phyloP scores from a whole-genome alignment of 495 filamentous ascomycete species.

The Cudoniella acicularis region DNA sequence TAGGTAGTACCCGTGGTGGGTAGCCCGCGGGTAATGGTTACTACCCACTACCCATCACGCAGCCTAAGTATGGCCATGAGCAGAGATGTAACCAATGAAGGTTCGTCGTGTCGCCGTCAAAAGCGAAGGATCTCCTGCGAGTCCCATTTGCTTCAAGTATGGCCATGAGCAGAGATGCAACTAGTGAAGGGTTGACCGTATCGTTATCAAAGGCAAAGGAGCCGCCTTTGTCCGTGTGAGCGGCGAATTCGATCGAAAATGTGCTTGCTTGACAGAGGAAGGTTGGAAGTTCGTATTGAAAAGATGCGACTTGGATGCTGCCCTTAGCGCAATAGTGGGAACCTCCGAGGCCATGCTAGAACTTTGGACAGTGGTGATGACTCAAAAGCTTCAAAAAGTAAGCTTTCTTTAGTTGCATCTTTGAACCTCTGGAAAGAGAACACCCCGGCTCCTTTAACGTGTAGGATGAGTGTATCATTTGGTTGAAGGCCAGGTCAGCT shows the following conservation, averaged over 20 bases:
- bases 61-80: constrained; percentile 47
- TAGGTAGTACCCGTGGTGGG: too few relatives aligned
- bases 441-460: neutral
- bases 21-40: too few relatives aligned
- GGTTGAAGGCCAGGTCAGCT: too few relatives aligned
- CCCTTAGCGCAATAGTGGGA: constrained; percentile 29
- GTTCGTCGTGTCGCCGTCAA: constrained; percentile 50
- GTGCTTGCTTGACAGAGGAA: constrained; percentile 58
- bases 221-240: constrained; percentile 46
- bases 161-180: constrained; percentile 46
- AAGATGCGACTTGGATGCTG: constrained; percentile 36
- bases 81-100: constrained; percentile 43
- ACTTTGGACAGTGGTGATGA: constrained; percentile 40
- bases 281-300: constrained; percentile 43
- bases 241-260: constrained; percentile 52
- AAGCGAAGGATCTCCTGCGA: constrained; percentile 23
- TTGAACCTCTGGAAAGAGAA: neutral
- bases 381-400: constrained; percentile 50
- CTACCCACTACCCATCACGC: too few relatives aligned
- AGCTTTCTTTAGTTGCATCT: constrained; percentile 10
- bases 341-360: constrained; percentile 47
- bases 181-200: constrained; percentile 42
- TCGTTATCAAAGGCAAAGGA: constrained; percentile 45
- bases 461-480: neutral
- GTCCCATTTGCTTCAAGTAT: constrained; percentile 42